phyloP scores from a whole-genome alignment of 805 yeast genomes.

The Starmerella khaoyaiensis region DNA sequence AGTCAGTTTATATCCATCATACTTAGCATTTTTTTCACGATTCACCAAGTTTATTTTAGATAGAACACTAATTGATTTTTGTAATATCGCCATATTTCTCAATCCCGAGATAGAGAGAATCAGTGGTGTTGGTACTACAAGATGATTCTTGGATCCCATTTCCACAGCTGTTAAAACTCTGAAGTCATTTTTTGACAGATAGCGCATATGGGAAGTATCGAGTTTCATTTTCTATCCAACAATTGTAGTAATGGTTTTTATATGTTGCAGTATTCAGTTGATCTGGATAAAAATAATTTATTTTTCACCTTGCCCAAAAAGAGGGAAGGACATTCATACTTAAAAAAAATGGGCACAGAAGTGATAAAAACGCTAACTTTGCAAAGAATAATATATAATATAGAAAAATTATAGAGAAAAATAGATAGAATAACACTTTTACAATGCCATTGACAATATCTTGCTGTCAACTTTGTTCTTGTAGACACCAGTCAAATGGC shows the following conservation, averaged over 20 bases:
- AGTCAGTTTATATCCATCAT: constrained; percentile 86
- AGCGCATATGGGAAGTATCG: constrained; percentile 87
- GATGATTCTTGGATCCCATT: constrained; percentile 83
- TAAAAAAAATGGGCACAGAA: constrained; percentile 1
- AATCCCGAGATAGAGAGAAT: constrained; percentile 71
- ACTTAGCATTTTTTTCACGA: constrained; percentile 74
- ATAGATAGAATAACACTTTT: constrained; percentile 1
- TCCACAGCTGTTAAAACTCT: constrained; percentile 74
- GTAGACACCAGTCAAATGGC: constrained; percentile 84
- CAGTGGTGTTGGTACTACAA: constrained; percentile 79
- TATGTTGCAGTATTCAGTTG: not conserved
- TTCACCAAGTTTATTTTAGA: constrained; percentile 76
- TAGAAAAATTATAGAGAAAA: not conserved
- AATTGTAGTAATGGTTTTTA: no score
- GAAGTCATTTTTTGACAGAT: constrained; percentile 81
- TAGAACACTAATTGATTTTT: constrained; percentile 65
- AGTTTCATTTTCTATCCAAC: constrained; percentile 63
- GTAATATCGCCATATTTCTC: constrained; percentile 62
- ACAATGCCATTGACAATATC: constrained; percentile 13
- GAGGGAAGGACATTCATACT: not conserved
- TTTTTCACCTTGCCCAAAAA: no score
- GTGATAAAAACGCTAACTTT: constrained; percentile 1
- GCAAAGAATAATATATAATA: not conserved
- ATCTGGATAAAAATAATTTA: not conserved
- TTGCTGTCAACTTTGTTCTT: constrained; percentile 36